phyloP scores from a whole-genome alignment of 345 rosid genomes.

The Gossypium mustelinum region DNA sequence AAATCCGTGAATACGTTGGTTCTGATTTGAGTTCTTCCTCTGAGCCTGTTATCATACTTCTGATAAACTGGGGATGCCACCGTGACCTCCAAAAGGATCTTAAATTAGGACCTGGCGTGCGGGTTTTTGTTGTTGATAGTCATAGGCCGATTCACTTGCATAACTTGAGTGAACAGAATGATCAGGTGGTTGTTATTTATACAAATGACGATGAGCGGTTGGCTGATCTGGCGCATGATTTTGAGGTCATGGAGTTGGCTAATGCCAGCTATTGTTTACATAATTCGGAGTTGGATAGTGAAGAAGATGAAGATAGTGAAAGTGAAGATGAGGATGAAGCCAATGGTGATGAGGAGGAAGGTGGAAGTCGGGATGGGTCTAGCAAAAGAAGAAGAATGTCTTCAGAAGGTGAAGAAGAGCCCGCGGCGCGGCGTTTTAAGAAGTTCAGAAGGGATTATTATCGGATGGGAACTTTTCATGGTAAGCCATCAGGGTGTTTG shows the following conservation, averaged over 20 bases:
- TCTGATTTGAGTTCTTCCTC: constrained; percentile 50
- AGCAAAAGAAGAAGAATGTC: constrained; percentile 68
- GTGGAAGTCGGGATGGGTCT: constrained; percentile 25
- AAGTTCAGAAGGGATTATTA: constrained; percentile 73
- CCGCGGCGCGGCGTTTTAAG: constrained; percentile 46
- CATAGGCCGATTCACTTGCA: constrained; percentile 94
- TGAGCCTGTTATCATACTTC: constrained; percentile 50
- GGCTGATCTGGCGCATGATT: constrained; percentile 80
- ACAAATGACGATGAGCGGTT: constrained; percentile 77
- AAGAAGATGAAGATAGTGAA: constrained; percentile 30
- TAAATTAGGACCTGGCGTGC: constrained; percentile 47
- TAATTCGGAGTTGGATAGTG: constrained; percentile 25
- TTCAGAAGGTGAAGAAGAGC: constrained; percentile 36
- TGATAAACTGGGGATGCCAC: constrained; percentile 94
- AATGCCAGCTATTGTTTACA: constrained; percentile 48
- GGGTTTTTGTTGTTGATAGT: constrained; percentile 86
- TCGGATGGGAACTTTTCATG: constrained; percentile 82
- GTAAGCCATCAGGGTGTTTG: constrained; percentile 88
- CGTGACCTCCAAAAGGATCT: constrained; percentile 61
- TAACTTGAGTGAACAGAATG: constrained; percentile 67
- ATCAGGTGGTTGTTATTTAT: constrained; percentile 75
- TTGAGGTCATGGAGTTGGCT: constrained; percentile 71
- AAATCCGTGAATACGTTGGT: constrained; percentile 66
- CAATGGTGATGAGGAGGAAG: constrained; percentile 35
- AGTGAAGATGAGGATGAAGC: constrained; percentile 36